A percentile compares a stretch with the other conserved stretches of the same genome.
These are phyloP conservation scores for Chaetoscypha palmicola DNA, from an alignment of 2,329 filamentous ascomycete genomes.

Conservation along the genomic window DNA sequence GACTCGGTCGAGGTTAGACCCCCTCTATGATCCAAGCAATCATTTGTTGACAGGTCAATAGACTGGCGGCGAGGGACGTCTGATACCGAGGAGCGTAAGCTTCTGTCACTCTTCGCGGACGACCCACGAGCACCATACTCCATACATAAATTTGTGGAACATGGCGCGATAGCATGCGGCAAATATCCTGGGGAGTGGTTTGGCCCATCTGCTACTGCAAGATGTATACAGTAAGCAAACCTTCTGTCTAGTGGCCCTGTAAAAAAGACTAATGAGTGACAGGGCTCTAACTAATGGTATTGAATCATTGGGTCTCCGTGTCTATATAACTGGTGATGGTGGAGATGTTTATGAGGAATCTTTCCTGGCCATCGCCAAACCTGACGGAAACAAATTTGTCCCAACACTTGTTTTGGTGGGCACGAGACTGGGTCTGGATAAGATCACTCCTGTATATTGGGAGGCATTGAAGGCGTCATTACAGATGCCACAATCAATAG, in stretches of 20 bases:
- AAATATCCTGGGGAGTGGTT: slow-evolving; percentile 99
- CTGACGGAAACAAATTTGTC: slow-evolving; percentile 58
- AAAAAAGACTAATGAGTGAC: slow-evolving; percentile 13
- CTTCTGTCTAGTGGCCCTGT: neutral
- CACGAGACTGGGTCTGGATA: slow-evolving; percentile 84
- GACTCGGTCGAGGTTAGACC: slow-evolving; percentile 68
- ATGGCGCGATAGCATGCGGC: slow-evolving; percentile 79
- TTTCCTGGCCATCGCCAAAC: slow-evolving; percentile 70
- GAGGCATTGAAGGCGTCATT: slow-evolving; percentile 80
- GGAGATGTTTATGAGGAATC: slow-evolving; percentile 90
- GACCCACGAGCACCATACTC: slow-evolving; percentile 82
- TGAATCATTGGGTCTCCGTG: slow-evolving; percentile 56
- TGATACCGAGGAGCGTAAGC: slow-evolving; percentile 54
- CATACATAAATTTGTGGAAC: slow-evolving; percentile 86
- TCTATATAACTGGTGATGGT: slow-evolving; percentile 85
- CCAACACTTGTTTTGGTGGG: slow-evolving; percentile 87
- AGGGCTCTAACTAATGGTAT: slow-evolving; percentile 70
- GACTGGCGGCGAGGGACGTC: slow-evolving; percentile 68
- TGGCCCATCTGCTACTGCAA: slow-evolving; percentile 90
- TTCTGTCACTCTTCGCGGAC: slow-evolving; percentile 82
- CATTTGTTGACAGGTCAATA: slow-evolving; percentile 29
- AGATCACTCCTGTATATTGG: slow-evolving; percentile 91
- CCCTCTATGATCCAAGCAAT: neutral
- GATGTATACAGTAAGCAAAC: slow-evolving; percentile 75
- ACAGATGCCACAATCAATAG: slow-evolving; percentile 86